Percentiles rank a stretch among this genome's conserved stretches.
These are phyloP conservation scores for Cyberlindnera mycetangii DNA, from an alignment of 805 yeast genomes.

Conservation along the genomic window DNA sequence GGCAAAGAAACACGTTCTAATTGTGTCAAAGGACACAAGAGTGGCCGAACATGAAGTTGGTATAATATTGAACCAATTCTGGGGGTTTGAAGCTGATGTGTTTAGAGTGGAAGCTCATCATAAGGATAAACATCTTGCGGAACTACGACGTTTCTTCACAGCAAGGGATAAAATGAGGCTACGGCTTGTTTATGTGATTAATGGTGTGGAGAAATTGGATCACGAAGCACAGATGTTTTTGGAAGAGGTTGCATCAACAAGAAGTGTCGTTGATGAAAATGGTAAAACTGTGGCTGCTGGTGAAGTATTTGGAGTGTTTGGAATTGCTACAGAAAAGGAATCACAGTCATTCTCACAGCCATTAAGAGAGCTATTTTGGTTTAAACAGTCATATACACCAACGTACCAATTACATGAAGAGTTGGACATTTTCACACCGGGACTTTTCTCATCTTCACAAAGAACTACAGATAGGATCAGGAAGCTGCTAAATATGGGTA, in stretches of 20 bases:
- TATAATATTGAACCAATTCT: constrained; percentile 10
- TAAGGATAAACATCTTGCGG: not conserved
- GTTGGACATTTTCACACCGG: constrained; percentile 3
- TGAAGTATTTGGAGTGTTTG: constrained; percentile 20
- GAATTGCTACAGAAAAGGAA: constrained; percentile 11
- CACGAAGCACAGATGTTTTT: constrained; percentile 3
- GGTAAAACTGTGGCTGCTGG: not conserved
- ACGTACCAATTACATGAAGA: constrained; percentile 1
- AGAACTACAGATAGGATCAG: constrained; percentile 3
- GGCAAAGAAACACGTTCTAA: constrained; percentile 27
- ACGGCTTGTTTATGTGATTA: constrained; percentile 9
- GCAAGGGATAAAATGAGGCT: not conserved
- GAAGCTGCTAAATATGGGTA: not conserved
- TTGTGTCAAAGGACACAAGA: constrained; percentile 21
- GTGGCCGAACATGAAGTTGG: constrained; percentile 21
- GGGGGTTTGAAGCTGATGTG: constrained; percentile 9
- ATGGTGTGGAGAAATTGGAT: constrained; percentile 13
- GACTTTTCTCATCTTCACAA: not conserved
- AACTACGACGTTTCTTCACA: not conserved
- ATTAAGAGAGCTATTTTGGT: constrained; percentile 31
- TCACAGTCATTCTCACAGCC: constrained; percentile 6
- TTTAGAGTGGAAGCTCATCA: constrained; percentile 11
- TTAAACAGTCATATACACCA: constrained; percentile 30
- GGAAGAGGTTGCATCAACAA: not conserved
- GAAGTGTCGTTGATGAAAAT: not conserved